phyloP scores from a whole-genome alignment of 1,139 yeast species.

The Yamadazyma triangularis region DNA sequence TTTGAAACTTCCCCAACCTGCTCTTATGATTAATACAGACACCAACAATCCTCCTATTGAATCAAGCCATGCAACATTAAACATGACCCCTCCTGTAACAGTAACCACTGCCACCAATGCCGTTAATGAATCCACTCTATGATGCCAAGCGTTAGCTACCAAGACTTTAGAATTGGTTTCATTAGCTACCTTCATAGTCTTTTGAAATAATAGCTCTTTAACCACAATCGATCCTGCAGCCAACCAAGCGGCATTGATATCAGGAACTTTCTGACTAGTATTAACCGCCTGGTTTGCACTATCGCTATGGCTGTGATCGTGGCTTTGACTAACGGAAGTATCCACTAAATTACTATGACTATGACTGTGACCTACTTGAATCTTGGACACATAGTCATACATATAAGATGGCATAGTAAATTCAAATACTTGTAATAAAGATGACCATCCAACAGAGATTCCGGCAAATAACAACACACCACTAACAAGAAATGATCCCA shows the following conservation, averaged over 20 bases:
- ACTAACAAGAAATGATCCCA: constrained; percentile 87
- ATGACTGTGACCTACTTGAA: constrained; percentile 53
- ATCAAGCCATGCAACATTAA: constrained; percentile 79
- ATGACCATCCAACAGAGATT: constrained; percentile 84
- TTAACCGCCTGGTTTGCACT: constrained; percentile 1
- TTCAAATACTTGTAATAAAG: constrained; percentile 66
- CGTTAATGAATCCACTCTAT: constrained; percentile 90
- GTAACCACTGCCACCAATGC: constrained; percentile 88
- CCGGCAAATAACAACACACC: constrained; percentile 84
- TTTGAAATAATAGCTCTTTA: constrained; percentile 81
- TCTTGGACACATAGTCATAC: constrained; percentile 38
- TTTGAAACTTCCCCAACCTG: constrained; percentile 74
- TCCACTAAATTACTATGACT: constrained; percentile 27
- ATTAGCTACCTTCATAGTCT: constrained; percentile 75
- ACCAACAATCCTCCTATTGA: constrained; percentile 89
- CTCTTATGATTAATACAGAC: constrained; percentile 72
- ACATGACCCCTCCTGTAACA: constrained; percentile 77
- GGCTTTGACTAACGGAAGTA: constrained; percentile 11
- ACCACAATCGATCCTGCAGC: constrained; percentile 83
- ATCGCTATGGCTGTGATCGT: constrained; percentile 36
- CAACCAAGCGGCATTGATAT: constrained; percentile 93
- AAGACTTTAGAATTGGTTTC: constrained; percentile 80
- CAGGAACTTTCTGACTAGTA: constrained; percentile 38
- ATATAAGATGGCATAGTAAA: constrained; percentile 56
- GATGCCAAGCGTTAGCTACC: constrained; percentile 98